These are phyloP conservation scores for Phoma sp. DNA, from an alignment of 2,329 filamentous ascomycete genomes.

Conservation along the genomic window DNA sequence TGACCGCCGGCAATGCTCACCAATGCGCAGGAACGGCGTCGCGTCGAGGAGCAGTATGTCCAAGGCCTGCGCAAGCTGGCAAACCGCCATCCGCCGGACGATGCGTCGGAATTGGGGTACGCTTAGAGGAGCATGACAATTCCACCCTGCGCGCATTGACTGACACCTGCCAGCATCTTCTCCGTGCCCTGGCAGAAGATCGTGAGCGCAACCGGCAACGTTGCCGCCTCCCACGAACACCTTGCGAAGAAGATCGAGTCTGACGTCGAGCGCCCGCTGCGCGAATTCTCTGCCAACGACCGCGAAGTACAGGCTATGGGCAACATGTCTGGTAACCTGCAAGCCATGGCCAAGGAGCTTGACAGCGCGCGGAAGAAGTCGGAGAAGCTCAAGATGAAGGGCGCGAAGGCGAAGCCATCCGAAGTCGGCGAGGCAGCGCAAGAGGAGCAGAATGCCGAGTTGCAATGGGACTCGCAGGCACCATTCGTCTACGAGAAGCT, in stretches of 20 bases:
- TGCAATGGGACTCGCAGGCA: constrained; percentile 92
- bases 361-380: constrained; percentile 82
- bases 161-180: constrained; percentile 71
- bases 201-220: constrained; percentile 75
- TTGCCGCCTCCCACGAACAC: constrained; percentile 82
- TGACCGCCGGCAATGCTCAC: constrained; percentile 26
- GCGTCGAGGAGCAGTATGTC: constrained; percentile 89
- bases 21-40: constrained; percentile 78
- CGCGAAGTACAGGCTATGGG: constrained; percentile 79
- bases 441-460: constrained; percentile 76
- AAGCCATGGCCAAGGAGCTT: constrained; percentile 80
- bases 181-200: constrained; percentile 89
- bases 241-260: constrained; percentile 83
- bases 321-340: constrained; percentile 80
- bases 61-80: constrained; percentile 80
- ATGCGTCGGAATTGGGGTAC: constrained; percentile 85
- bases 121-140: constrained; percentile 34
- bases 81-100: constrained; percentile 74
- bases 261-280: constrained; percentile 85
- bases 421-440: constrained; percentile 78
- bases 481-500: constrained; percentile 94
- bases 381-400: constrained; percentile 84
- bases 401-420: constrained; percentile 73
- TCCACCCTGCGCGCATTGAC: constrained; percentile 16
- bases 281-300: constrained; percentile 73